Base-by-base conservation (phyloP, 225 moss, liverwort and hornwort genomes). In the Antitrichia curtipendula region DNA sequence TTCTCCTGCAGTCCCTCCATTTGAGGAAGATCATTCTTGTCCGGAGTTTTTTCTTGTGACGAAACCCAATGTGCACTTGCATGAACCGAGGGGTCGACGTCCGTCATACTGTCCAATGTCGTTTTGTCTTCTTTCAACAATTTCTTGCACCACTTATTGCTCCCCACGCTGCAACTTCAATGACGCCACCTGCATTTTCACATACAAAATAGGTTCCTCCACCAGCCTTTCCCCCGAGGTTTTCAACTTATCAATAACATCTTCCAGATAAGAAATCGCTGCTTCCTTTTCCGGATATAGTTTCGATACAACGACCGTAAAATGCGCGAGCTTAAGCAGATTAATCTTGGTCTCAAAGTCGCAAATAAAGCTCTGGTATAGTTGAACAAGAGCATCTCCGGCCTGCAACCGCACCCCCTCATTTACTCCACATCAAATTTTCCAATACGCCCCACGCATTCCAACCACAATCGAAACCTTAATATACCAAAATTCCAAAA, bases 341-440 rank as follows among this genome's bases (percentile, higher is more conserved):
- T 97, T 97, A 62, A 97, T 97, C 90, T 99, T 96, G 75, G 96
- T 96, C 94, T 97, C 96, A 56, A 98, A 96, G 77, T 98, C 97
- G 59, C 93, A 94, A 43, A 99, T 95, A 88, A 96, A 99, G 87
- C 95, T 99, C 91, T 95, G 95, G 80, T 96, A 95, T 9, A 96
- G 86, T 85, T 97, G 96, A 54, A 97, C 96, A 62, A 99, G 94
- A 13, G 95, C 95, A 86, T 99, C 96, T 21, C 96, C 95, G 41
- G 94, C 96, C 97, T 97, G 92, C 89, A 86, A 78, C 47, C 45
- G 49, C 82, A 57, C 21, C 54, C 61, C 8, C 38, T n/a, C 77
- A 28, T 11, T 16, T 24, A 27, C 61, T 88, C 68, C 85, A 23
- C 66, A 59, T 83, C 84, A 62, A 66, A 78, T 47, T 56, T 18